Evolutionary conservation across 2,329 filamentous ascomycete species (phyloP).

Genomic region (Lasiodiplodia gonubiensis): DNA sequence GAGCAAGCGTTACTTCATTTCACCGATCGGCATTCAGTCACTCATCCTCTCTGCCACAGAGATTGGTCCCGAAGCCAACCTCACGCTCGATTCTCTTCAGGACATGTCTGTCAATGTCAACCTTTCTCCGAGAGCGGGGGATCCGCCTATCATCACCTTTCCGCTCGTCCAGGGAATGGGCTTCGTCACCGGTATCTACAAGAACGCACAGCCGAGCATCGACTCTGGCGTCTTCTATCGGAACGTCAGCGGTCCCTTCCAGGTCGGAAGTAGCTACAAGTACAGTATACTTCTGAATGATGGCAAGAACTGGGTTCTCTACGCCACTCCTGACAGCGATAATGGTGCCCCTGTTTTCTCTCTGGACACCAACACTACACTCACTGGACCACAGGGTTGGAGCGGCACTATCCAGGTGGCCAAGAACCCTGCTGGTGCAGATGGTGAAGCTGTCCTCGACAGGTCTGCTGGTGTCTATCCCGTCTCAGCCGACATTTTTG

Average conservation of each 20-base stretch:
- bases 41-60: conserved; percentile 81
- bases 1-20: conserved; percentile 73
- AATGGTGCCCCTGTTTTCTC: conserved; percentile 68
- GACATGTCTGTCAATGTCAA: conserved; percentile 71
- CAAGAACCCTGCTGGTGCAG: conserved; percentile 67
- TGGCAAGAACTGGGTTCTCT: conserved; percentile 75
- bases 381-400: conserved; percentile 58
- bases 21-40: conserved; percentile 82
- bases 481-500: conserved; percentile 60
- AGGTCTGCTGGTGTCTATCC: conserved; percentile 78
- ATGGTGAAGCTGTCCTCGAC: conserved; percentile 73
- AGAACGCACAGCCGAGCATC: conserved; percentile 71
- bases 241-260: conserved; percentile 53
- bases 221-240: conserved; percentile 78
- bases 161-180: conserved; percentile 90
- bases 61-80: conserved; percentile 64
- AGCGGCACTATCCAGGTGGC: conserved; percentile 75
- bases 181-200: conserved; percentile 81
- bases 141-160: conserved; percentile 69
- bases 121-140: conserved; percentile 58
- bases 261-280: conserved; percentile 68
- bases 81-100: conserved; percentile 7
- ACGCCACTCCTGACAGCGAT: conserved; percentile 67
- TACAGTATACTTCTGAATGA: conserved; percentile 77
- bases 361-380: conserved; percentile 67